Evolutionary conservation across 2,329 filamentous ascomycete species (phyloP).

Genomic region (Cercospora berteroae): DNA sequence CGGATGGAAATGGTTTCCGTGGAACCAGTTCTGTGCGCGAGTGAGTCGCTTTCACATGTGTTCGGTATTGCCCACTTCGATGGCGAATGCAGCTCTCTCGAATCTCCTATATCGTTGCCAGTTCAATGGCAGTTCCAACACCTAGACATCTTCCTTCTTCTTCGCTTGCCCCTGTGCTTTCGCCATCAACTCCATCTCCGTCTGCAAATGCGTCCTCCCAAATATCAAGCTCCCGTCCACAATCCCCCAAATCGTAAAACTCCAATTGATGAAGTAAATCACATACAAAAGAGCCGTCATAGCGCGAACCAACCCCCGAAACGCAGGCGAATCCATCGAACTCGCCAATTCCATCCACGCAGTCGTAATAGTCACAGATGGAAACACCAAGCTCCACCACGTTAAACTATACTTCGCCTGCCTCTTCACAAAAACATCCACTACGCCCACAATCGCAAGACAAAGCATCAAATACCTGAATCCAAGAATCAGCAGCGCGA

Average conservation of each 20-base stretch:
- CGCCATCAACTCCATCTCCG: slow-evolving; percentile 12
- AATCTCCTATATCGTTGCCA: not conserved
- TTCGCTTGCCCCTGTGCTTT: not conserved
- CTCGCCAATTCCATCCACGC: slow-evolving; percentile 15
- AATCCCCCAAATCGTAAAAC: slow-evolving; percentile 15
- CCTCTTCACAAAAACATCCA: slow-evolving; percentile 11
- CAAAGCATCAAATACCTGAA: slow-evolving; percentile 16
- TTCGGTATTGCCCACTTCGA: no score
- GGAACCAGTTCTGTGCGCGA: not conserved
- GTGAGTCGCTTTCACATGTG: not conserved
- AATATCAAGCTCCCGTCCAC: slow-evolving; percentile 15
- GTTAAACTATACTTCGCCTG: slow-evolving; percentile 9
- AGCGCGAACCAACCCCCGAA: slow-evolving; percentile 10
- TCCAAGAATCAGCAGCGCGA: slow-evolving; percentile 14
- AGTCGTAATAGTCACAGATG: slow-evolving; percentile 16
- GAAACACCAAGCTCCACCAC: slow-evolving; percentile 21
- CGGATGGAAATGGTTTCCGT: not conserved
- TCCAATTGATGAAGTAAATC: slow-evolving; percentile 13
- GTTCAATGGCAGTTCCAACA: not conserved
- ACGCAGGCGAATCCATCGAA: slow-evolving; percentile 19
- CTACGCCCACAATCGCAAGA: slow-evolving; percentile 16
- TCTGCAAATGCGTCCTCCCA: slow-evolving; percentile 12
- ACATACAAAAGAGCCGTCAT: slow-evolving; percentile 15
- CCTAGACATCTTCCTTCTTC: slow-evolving; percentile 5
- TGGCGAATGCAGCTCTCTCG: no score